phyloP scores from a whole-genome alignment of 2,329 filamentous ascomycete species.

The Hymenoscyphus linearis region DNA sequence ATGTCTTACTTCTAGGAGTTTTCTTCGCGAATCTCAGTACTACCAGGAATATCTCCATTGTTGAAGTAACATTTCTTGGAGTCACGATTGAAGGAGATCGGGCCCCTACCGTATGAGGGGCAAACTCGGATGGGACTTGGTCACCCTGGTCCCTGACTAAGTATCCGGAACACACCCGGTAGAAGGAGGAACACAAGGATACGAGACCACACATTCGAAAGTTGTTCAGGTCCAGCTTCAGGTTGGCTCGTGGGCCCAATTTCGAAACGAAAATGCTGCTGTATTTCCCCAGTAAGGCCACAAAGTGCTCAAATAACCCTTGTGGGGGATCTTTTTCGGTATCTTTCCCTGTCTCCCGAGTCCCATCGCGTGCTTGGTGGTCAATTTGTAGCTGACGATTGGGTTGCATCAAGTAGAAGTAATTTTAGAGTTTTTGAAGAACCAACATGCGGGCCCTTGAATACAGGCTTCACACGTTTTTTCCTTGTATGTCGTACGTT shows the following conservation, averaged over 20 bases:
- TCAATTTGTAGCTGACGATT: background rate
- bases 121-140: too few species aligned
- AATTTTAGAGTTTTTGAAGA: background rate
- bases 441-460: background rate
- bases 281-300: background rate
- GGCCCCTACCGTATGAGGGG: too few species aligned
- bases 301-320: background rate
- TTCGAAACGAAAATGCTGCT: background rate
- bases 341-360: background rate
- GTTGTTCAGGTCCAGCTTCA: too few species aligned
- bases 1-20: too few species aligned
- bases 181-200: too few species aligned
- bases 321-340: background rate
- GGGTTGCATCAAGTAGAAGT: background rate
- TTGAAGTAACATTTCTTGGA: too few species aligned
- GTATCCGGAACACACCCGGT: too few species aligned
- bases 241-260: background rate
- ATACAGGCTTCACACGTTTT: background rate
- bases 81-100: too few species aligned
- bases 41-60: too few species aligned
- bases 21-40: too few species aligned
- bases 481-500: background rate
- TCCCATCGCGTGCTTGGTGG: background rate
- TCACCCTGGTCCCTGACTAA: too few species aligned
- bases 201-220: too few species aligned